Conservation (phyloP, 495 filamentous ascomycete genomes). For the Aspergillus nanangensis region DNA sequence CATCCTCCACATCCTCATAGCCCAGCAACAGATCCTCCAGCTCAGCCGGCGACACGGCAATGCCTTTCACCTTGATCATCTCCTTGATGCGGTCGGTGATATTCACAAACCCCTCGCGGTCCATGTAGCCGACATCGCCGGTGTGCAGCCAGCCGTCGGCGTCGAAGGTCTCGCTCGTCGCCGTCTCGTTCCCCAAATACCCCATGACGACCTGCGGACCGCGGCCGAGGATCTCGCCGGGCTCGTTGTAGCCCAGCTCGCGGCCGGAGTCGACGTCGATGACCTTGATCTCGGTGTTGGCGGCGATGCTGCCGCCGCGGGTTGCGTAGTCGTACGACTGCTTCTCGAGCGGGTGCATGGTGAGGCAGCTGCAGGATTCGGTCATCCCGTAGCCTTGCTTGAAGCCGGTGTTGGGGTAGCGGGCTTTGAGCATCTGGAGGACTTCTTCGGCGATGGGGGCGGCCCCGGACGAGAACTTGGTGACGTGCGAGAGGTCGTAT, state of each 20-base stretch:
- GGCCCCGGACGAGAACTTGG: slow-evolving; percentile 52
- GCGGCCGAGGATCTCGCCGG: slow-evolving; percentile 58
- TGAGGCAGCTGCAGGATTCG: slow-evolving; percentile 60
- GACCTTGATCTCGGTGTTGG: slow-evolving; percentile 60
- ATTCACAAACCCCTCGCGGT: slow-evolving; percentile 48
- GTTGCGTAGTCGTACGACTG: slow-evolving; percentile 54
- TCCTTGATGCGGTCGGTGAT: slow-evolving; percentile 71
- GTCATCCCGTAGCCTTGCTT: slow-evolving; percentile 70
- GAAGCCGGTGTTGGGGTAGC: slow-evolving; percentile 60
- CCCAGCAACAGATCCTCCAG: slow-evolving; percentile 60
- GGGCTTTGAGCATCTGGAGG: slow-evolving; percentile 49
- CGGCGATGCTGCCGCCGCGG: slow-evolving; percentile 55
- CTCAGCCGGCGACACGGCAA: slow-evolving; percentile 66
- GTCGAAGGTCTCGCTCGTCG: slow-evolving; percentile 57
- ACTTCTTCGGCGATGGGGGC: slow-evolving; percentile 64
- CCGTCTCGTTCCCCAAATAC: slow-evolving; percentile 50
- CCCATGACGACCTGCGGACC: slow-evolving; percentile 56
- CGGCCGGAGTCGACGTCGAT: slow-evolving; percentile 42
- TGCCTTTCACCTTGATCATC: slow-evolving; percentile 73
- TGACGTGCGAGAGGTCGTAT: slow-evolving; percentile 53
- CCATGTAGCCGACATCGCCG: slow-evolving; percentile 60
- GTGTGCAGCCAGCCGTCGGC: slow-evolving; percentile 59
- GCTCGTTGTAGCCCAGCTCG: slow-evolving; percentile 41
- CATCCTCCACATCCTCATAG: slow-evolving; percentile 54
- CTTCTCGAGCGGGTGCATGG: slow-evolving; percentile 49